Conservation (phyloP, 352 stramenopile species). For the Phytophthora quininea region DNA sequence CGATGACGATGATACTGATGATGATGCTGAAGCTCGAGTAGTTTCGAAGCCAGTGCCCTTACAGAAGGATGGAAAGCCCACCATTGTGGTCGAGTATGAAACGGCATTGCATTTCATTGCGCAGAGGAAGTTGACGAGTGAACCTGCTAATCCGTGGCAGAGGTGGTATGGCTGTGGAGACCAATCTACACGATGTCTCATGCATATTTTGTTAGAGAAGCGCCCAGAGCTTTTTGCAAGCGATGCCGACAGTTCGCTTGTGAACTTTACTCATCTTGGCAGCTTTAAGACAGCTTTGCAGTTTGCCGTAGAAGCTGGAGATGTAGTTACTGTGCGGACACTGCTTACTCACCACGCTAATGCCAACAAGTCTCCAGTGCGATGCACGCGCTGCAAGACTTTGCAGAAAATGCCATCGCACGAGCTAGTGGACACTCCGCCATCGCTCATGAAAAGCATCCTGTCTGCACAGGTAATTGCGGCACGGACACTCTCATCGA, state of each 20-base stretch:
- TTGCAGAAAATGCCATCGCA: conserved; percentile 22
- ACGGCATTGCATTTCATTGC: conserved; percentile 62
- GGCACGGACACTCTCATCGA: conserved; percentile 44
- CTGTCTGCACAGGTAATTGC: conserved; percentile 41
- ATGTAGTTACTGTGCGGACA: conserved; percentile 43
- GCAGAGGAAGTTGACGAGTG: conserved; percentile 43
- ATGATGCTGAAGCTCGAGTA: neutral
- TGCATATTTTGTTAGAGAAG: conserved; percentile 56
- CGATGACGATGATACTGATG: conserved; percentile 17
- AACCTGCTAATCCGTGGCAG: conserved; percentile 30
- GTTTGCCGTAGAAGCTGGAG: conserved; percentile 55
- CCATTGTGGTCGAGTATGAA: conserved; percentile 45
- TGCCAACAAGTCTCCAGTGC: conserved; percentile 58
- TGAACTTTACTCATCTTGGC: conserved; percentile 57
- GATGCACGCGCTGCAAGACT: conserved; percentile 49
- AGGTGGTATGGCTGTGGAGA: conserved; percentile 50
- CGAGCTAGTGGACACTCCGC: conserved; percentile 7
- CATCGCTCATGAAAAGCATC: conserved; percentile 9
- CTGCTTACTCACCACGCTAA: conserved; percentile 47
- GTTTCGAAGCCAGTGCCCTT: neutral
- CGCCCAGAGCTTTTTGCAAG: conserved; percentile 32
- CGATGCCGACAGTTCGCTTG: conserved; percentile 22
- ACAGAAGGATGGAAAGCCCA: conserved; percentile 12
- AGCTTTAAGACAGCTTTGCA: conserved; percentile 65
- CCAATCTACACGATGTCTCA: conserved; percentile 39